Conservation (phyloP, 352 stramenopile genomes). For the Phytophthora foliorum region DNA sequence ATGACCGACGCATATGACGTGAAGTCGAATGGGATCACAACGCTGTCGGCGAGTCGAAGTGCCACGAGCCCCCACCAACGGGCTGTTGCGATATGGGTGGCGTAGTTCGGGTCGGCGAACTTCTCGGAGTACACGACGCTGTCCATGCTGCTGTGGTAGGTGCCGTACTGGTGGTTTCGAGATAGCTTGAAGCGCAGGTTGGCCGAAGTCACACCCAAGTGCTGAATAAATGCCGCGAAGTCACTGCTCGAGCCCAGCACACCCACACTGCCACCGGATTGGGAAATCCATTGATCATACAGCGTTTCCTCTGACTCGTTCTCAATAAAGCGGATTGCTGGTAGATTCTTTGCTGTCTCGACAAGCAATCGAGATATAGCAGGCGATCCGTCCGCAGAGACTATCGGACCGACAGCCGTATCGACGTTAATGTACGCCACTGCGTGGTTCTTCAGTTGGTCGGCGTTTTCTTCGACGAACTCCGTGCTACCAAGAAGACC, state of each 20-base stretch:
- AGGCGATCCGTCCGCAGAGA: conserved; percentile 67
- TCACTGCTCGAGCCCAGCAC: conserved; percentile 68
- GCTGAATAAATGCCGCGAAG: conserved; percentile 83
- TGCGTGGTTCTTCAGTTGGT: conserved; percentile 59
- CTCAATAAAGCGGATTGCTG: conserved; percentile 56
- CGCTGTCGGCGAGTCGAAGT: conserved; percentile 55
- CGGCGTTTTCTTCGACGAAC: conserved; percentile 76
- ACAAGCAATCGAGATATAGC: conserved; percentile 72
- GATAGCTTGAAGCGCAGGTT: conserved; percentile 64
- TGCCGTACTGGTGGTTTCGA: conserved; percentile 52
- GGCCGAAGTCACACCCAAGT: conserved; percentile 80
- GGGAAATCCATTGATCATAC: conserved; percentile 47
- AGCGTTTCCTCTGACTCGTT: conserved; percentile 36
- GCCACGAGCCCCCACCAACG: conserved; percentile 64
- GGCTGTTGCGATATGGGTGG: conserved; percentile 49
- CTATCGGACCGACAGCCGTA: conserved; percentile 61
- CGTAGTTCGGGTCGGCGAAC: conserved; percentile 63
- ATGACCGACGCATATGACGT: conserved; percentile 64
- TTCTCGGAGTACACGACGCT: conserved; percentile 75
- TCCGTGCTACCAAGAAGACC: conserved; percentile 87
- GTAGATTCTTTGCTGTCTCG: conserved; percentile 60
- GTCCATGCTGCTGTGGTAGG: conserved; percentile 90
- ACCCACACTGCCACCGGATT: conserved; percentile 26
- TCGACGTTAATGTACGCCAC: conserved; percentile 91
- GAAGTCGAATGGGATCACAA: conserved; percentile 68